Evolutionary conservation across 371 early-diverging fungal genomes (phyloP).

Genomic region (Mortierella sp.): DNA sequence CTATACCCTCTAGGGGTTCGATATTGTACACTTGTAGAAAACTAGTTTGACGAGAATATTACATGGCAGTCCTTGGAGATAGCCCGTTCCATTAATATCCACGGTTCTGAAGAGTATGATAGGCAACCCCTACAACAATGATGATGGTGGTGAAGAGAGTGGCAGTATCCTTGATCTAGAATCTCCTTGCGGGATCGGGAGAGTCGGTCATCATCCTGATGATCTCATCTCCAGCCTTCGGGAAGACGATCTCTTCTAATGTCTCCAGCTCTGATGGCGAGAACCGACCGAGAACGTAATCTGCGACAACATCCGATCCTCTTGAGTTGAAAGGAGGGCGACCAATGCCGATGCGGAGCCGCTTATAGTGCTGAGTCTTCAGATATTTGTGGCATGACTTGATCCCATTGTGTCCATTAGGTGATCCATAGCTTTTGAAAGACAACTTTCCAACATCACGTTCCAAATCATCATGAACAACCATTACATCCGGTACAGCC

Average conservation of each 20-base stretch:
- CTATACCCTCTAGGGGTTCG: no score
- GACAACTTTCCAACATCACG: slow-evolving; percentile 72
- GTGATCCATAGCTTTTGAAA: slow-evolving; percentile 68
- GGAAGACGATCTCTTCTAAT: slow-evolving; percentile 53
- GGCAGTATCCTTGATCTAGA: no score
- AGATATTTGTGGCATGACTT: slow-evolving; percentile 71
- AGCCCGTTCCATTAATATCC: no score
- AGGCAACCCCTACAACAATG: no score
- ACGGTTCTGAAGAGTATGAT: no score
- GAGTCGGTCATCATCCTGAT: slow-evolving; percentile 11
- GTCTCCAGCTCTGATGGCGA: slow-evolving; percentile 56
- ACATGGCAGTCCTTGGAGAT: no score
- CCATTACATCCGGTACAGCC: slow-evolving; percentile 55
- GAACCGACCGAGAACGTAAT: slow-evolving; percentile 71
- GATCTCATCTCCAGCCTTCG: slow-evolving; percentile 35
- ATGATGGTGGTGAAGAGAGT: no score
- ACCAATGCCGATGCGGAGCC: slow-evolving; percentile 76
- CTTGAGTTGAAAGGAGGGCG: slow-evolving; percentile 62
- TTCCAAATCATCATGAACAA: slow-evolving; percentile 86
- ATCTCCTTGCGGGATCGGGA: neutral
- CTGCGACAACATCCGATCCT: slow-evolving; percentile 60
- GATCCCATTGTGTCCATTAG: slow-evolving; percentile 82
- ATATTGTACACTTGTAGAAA: no score
- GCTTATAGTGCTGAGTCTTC: slow-evolving; percentile 62
- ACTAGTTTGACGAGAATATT: no score